Base-by-base conservation (phyloP, 1,139 yeast genomes). In the Trichomonascaceae sp. region DNA sequence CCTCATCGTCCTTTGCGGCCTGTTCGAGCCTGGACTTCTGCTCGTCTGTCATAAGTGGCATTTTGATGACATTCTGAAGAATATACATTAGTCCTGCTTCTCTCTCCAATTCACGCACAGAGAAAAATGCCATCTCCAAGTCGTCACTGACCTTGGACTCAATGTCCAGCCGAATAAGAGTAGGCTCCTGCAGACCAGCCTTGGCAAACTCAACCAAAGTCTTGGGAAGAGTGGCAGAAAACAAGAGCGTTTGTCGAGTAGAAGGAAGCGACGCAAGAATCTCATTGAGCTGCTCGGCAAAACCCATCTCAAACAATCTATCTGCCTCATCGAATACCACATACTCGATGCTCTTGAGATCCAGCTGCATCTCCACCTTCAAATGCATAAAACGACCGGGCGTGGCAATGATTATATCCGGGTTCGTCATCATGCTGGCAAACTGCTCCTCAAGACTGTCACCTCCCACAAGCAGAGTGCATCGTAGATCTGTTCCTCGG, bases 311-410 rank as follows among this genome's bases (percentile, higher is more conserved):
- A 52, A 92, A 92, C 47, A 92, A 68, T 51, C 97, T 69, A 66
- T 92, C 99, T 26, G 98, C 98, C 64, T 92, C 99, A 62, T 92
- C 99, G 55, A 89, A 92, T 1, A 87, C 94, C 35, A 87, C 79
- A 50, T 81, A 87, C 53, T 89, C 94, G 16, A 89, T 73, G 2
- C 85, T 69, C 44, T 71, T 71, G 55, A 92, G 67, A 50, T 84
- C 93, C 38, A 89, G 65, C 42, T 73, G 73, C 98, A 92, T 92
- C 60, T 92, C 98, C 26, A 87, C 89, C 55, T 87, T 84, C 52
- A 92, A 69, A 68, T 92, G 98, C 58, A 89, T 60, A 51, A 92
- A 89, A 57, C 99, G 71, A 57, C 99, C 99, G 0, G 99, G 99
- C 0, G 98, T 92, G 22, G 98, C 98, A 43, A 92, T 79, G 28